Percentiles rank a stretch among this genome's conserved stretches.
Conservation (phyloP, 768 basidiomycete species). For the Suillus occidentalis region DNA sequence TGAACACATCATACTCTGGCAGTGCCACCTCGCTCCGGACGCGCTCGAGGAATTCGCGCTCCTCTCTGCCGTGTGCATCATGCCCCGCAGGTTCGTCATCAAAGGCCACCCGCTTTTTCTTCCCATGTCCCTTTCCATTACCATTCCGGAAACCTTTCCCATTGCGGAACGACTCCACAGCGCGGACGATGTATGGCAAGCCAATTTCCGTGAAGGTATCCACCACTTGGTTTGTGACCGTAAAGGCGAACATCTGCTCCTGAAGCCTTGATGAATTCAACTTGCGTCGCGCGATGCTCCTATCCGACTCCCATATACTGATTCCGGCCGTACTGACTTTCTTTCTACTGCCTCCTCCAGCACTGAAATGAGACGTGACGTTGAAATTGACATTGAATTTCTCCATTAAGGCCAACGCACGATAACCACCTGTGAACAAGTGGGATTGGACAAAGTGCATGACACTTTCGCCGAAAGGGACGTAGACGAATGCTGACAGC, state of each 20-base stretch:
- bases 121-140: conserved; percentile 24
- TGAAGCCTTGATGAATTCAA: conserved; percentile 70
- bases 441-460: conserved; percentile 54
- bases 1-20: conserved; percentile 79
- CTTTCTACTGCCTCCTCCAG: conserved; percentile 18
- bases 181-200: conserved; percentile 74
- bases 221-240: conserved; percentile 84
- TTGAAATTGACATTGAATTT: conserved; percentile 24
- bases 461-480: conserved; percentile 86
- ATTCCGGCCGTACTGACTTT: conserved; percentile 17
- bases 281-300: conserved; percentile 50
- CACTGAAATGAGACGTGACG: conserved; percentile 30
- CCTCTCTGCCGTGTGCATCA: conserved; percentile 48
- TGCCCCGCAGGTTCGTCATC: conserved; percentile 53
- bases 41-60: conserved; percentile 75
- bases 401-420: conserved; percentile 19
- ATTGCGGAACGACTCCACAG: conserved; percentile 48
- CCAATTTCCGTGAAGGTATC: conserved; percentile 79
- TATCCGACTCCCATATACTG: conserved; percentile 52
- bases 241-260: conserved; percentile 92
- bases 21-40: conserved; percentile 77
- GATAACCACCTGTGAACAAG: conserved; percentile 27
- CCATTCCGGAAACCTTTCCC: conserved; percentile 38
- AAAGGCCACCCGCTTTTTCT: conserved; percentile 71
- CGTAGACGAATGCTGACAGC: conserved; percentile 93